These are phyloP conservation scores for Meredithiella fracta DNA, from an alignment of 2,329 filamentous ascomycete species.

Conservation along the genomic window DNA sequence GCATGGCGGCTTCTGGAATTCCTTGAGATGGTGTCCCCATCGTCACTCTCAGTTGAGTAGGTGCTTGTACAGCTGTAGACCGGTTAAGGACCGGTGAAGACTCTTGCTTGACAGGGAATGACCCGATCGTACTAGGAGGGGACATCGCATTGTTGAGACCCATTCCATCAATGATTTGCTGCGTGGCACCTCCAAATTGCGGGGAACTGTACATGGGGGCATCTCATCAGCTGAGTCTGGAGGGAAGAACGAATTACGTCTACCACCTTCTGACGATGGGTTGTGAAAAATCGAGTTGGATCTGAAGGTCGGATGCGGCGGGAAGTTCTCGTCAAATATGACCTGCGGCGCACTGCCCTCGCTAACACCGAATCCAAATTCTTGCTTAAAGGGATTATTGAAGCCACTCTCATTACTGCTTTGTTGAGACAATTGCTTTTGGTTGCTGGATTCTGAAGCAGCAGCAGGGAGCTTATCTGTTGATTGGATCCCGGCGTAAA, in stretches of 20 bases:
- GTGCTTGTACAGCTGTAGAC: slow-evolving; percentile 10
- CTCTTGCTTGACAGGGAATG: slow-evolving; percentile 8
- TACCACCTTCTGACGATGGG: slow-evolving; percentile 38
- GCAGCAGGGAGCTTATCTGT: slow-evolving; percentile 32
- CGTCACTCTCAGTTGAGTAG: slow-evolving; percentile 20
- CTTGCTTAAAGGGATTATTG: slow-evolving; percentile 11
- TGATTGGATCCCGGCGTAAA: slow-evolving; percentile 31
- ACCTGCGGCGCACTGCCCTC: slow-evolving; percentile 6
- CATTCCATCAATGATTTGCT: slow-evolving; percentile 14
- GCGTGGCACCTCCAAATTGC: slow-evolving; percentile 8
- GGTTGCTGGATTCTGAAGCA: slow-evolving; percentile 21
- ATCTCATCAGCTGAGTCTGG: slow-evolving; percentile 29
- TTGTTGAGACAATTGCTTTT: slow-evolving; percentile 5
- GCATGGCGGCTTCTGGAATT: slow-evolving; percentile 4
- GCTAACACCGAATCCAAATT: slow-evolving; percentile 9
- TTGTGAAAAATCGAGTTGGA: slow-evolving; percentile 51
- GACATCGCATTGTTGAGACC: slow-evolving; percentile 1
- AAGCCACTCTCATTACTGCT: neutral
- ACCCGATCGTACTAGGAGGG: slow-evolving; percentile 4
- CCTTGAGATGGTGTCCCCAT: slow-evolving; percentile 10
- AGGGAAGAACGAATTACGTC: slow-evolving; percentile 47
- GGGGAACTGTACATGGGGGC: slow-evolving; percentile 10
- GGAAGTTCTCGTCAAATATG: slow-evolving; percentile 11
- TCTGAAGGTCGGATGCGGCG: slow-evolving; percentile 37
- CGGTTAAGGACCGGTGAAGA: slow-evolving; percentile 4